Evolutionary conservation across 768 basidiomycete genomes (phyloP).

Genomic region (Crucibulum laeve): DNA sequence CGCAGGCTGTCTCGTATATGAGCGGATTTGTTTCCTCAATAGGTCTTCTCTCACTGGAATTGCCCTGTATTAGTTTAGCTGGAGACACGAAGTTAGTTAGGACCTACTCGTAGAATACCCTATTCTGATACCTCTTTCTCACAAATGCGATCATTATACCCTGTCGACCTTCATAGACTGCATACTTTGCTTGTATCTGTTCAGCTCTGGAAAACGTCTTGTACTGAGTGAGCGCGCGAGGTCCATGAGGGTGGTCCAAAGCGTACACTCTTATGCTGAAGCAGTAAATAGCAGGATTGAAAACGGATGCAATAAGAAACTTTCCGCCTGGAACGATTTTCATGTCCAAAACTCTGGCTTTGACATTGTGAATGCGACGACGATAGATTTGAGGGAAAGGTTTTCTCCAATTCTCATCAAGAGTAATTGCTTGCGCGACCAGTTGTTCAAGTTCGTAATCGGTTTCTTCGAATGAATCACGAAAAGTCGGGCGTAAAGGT

Average conservation of each 20-base stretch:
- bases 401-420: constrained; percentile 56
- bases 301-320: constrained; percentile 59
- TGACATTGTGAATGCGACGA: constrained; percentile 18
- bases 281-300: constrained; percentile 34
- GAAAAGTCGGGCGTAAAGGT: constrained; percentile 55
- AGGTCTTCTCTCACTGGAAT: too few relatives aligned
- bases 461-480: constrained; percentile 30
- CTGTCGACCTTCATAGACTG: constrained; percentile 33
- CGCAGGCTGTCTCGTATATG: too few relatives aligned
- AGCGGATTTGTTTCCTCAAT: too few relatives aligned
- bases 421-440: constrained; percentile 53
- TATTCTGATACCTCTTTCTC: constrained; percentile 28
- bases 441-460: constrained; percentile 52
- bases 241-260: constrained; percentile 50
- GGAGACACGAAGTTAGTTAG: too few relatives aligned
- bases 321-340: constrained; percentile 63
- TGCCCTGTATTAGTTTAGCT: too few relatives aligned
- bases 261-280: constrained; percentile 51
- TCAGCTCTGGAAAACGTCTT: constrained; percentile 49
- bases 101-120: constrained; percentile 2
- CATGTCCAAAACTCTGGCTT: constrained; percentile 46
- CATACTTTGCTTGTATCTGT: constrained; percentile 57
- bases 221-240: constrained; percentile 42
- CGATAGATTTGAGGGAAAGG: constrained; percentile 26
- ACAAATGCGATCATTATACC: constrained; percentile 58